Base-by-base conservation (phyloP, 352 stramenopile species). In the Globisporangium megalacanthum region DNA sequence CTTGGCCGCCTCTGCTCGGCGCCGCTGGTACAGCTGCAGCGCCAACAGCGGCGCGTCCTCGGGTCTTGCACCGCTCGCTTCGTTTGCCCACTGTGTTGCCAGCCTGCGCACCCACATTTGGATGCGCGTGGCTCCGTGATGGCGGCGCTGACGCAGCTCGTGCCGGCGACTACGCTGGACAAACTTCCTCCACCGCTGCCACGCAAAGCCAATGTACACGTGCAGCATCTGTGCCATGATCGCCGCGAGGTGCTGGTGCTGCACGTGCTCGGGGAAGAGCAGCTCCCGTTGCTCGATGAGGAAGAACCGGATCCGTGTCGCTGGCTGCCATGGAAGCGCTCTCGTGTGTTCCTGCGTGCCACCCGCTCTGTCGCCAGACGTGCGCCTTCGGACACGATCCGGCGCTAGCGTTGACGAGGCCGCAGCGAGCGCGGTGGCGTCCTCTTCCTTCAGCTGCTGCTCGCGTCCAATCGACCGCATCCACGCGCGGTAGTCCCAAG, bases 191-290 rank as follows among this genome's bases (percentile, higher is more conserved):
- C 81, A 91, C 1, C 67, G 60, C 29, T 56, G 56, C 82, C 82
- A 92, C 20, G 72, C 75, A 56, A 82, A 87, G 36, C 79, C 82
- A 10, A 74, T 60, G 52, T 81, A 86, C 13, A 89, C 61, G 33
- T 77, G 74, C 14, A 92, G 65, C 50, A 92, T 65, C 44, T 86
- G 79, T n/a, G 66, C 25, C 20, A 92, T 48, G 60, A 90, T 77
- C 22, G 52, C 19, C 10, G 42, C 55, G 51, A 92, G 60, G 54
- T 80, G 77, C 6, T 64, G 56, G 22, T 51, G 60, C 41, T 72
- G 66, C 9, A 86, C 63, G 1, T 52, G 49, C 14, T 76, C 68
- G 0, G 76, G 82, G 10, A 79, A 70, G 9, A 75, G 47, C 36
- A 92, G 54, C 4, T 72, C 69, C 29, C 56, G 52, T 19, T 79